Evolutionary conservation across 1,139 yeast genomes (phyloP).

Genomic region (Nakaseomyces uthaithaninus): DNA sequence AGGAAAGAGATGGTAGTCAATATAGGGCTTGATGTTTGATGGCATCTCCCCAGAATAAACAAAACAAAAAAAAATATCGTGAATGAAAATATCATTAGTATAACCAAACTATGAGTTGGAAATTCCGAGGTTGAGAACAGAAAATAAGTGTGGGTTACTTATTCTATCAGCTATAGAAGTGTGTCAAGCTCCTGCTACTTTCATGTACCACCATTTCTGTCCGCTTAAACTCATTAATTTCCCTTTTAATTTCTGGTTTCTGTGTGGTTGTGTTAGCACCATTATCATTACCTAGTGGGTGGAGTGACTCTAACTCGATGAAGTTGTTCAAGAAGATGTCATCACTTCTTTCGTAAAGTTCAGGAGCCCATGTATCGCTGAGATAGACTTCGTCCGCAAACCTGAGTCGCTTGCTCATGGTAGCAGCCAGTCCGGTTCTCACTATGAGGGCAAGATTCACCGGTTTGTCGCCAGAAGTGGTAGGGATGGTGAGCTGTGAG

Average conservation of each 20-base stretch:
- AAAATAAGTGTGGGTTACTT: not conserved
- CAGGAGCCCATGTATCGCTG: conserved; percentile 21
- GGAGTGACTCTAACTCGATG: conserved; percentile 13
- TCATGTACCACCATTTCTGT: conserved; percentile 29
- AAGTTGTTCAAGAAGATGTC: conserved; percentile 20
- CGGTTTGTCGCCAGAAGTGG: conserved; percentile 8
- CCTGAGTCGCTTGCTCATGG: conserved; percentile 8
- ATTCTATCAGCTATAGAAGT: conserved; percentile 16
- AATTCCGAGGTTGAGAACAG: not conserved
- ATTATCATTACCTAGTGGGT: conserved; percentile 6
- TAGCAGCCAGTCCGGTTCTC: not conserved
- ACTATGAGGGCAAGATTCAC: conserved; percentile 7
- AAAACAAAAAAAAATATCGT: not conserved
- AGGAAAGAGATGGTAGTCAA: too few species aligned
- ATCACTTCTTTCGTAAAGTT: conserved; percentile 25
- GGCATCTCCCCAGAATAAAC: not conserved
- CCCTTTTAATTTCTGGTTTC: conserved; percentile 19
- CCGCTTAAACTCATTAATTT: conserved; percentile 28
- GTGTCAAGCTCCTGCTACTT: conserved; percentile 26
- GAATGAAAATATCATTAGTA: not conserved
- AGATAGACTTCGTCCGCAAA: conserved; percentile 19
- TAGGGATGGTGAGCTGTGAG: conserved; percentile 2
- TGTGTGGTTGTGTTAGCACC: conserved; percentile 6
- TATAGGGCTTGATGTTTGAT: too few species aligned
- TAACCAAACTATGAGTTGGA: conserved; percentile 7